phyloP scores from a whole-genome alignment of 345 rosid genomes.

The Syzygium aqueum region DNA sequence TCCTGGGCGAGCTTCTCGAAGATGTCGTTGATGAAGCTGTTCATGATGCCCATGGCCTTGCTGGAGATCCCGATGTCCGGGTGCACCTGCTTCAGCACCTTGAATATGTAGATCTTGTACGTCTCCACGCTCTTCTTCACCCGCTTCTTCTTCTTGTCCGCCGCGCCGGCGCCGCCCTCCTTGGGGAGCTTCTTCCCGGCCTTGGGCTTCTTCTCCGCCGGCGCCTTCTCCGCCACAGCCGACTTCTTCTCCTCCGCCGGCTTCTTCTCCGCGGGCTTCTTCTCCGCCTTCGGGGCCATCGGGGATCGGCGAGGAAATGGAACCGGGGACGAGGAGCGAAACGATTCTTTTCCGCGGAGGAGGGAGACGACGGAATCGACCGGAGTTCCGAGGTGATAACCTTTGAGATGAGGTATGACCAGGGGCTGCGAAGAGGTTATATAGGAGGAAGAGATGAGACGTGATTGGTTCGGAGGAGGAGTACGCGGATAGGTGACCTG shows the following conservation, averaged over 20 bases:
- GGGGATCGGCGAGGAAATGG: neutral
- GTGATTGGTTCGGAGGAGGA: neutral
- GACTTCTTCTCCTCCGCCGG: slow-evolving; percentile 50
- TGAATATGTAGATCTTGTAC: slow-evolving; percentile 74
- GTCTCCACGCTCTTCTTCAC: slow-evolving; percentile 60
- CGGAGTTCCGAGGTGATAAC: rapidly evolving
- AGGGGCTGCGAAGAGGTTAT: neutral
- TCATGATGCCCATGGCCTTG: slow-evolving; percentile 78
- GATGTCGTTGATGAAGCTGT: slow-evolving; percentile 61
- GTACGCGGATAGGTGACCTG: slow-evolving; percentile 2
- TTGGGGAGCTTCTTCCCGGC: slow-evolving; percentile 78
- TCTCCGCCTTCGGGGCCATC: slow-evolving; percentile 60
- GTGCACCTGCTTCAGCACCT: slow-evolving; percentile 14
- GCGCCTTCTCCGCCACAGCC: slow-evolving; percentile 47
- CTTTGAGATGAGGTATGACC: rapidly evolving
- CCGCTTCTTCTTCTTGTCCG: slow-evolving; percentile 52
- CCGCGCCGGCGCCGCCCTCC: slow-evolving; percentile 38
- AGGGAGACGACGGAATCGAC: neutral
- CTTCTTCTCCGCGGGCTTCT: slow-evolving; percentile 54
- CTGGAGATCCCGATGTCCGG: slow-evolving; percentile 13
- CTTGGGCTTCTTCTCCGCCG: slow-evolving; percentile 76
- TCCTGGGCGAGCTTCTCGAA: slow-evolving; percentile 51
- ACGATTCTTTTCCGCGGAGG: too few relatives aligned
- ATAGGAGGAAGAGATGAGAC: neutral
- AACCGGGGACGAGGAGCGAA: too few relatives aligned